These are phyloP conservation scores for Insectozyma bohioensis DNA, from an alignment of 1,139 yeast genomes.

Conservation along the genomic window DNA sequence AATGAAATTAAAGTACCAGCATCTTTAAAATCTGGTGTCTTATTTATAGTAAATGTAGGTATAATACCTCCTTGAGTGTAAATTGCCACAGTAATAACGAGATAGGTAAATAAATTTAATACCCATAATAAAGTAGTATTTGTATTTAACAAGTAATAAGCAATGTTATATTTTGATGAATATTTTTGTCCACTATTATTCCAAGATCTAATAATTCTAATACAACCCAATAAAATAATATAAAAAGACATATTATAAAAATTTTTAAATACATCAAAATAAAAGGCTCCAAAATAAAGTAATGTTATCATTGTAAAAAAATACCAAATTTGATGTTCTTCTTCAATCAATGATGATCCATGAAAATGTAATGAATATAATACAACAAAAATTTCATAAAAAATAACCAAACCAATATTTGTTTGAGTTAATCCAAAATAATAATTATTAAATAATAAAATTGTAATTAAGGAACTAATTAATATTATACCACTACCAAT, in stretches of 20 bases:
- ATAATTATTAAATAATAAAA: conserved; percentile 19
- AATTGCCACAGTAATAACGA: conserved; percentile 20
- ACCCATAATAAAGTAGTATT: conserved; percentile 46
- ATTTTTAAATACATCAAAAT: conserved; percentile 11
- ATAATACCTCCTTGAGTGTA: conserved; percentile 30
- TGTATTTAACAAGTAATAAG: conserved; percentile 43
- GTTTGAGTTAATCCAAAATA: conserved; percentile 15
- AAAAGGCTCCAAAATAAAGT: conserved; percentile 16
- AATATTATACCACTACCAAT: conserved; percentile 44
- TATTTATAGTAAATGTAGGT: conserved; percentile 6
- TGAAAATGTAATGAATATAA: conserved; percentile 62
- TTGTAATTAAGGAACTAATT: conserved; percentile 25
- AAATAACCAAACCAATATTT: conserved; percentile 17
- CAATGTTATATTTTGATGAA: conserved; percentile 43
- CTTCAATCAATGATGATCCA: conserved; percentile 94
- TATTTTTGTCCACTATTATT: conserved; percentile 87
- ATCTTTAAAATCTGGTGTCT: conserved; percentile 16
- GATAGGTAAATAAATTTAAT: conserved; percentile 43
- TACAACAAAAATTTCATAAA: conserved; percentile 34
- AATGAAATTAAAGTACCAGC: conserved; percentile 34
- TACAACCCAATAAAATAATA: conserved; percentile 33
- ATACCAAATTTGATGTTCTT: conserved; percentile 98
- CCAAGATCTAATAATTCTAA: conserved; percentile 80
- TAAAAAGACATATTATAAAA: conserved; percentile 16
- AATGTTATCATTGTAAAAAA: conserved; percentile 50